phyloP scores from a whole-genome alignment of 2,329 filamentous ascomycete genomes.

The Lachnellula cervina region DNA sequence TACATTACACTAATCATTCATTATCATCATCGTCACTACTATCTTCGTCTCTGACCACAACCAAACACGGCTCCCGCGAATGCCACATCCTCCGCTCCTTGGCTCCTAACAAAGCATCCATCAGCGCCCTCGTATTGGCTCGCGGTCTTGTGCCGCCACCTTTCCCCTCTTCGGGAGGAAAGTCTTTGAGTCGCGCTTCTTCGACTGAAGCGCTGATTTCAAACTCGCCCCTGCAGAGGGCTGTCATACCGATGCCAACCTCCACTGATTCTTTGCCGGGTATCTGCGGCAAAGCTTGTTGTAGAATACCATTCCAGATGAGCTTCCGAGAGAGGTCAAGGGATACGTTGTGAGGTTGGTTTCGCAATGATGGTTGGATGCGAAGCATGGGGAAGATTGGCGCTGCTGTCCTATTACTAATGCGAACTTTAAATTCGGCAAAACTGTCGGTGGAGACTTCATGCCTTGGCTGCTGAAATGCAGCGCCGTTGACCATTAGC shows the following conservation, averaged over 20 bases:
- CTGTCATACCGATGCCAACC: conserved; percentile 64
- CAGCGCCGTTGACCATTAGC: conserved; percentile 44
- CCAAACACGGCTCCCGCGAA: conserved; percentile 50
- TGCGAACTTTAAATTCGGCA: conserved; percentile 60
- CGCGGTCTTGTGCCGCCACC: conserved; percentile 34
- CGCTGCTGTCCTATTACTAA: conserved; percentile 68
- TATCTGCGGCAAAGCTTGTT: conserved; percentile 65
- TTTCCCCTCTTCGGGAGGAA: conserved; percentile 24
- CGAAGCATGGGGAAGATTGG: conserved; percentile 69
- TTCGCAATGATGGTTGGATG: conserved; percentile 69
- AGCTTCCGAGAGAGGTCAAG: conserved; percentile 79
- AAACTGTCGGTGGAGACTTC: conserved; percentile 54
- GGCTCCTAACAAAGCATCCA: conserved; percentile 54
- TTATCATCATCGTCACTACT: conserved; percentile 20
- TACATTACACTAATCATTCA: conserved; percentile 7
- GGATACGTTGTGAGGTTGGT: conserved; percentile 59
- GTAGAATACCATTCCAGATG: conserved; percentile 78
- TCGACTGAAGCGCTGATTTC: conserved; percentile 78
- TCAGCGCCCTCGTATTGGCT: conserved; percentile 51
- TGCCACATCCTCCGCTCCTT: conserved; percentile 63
- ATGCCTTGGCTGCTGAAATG: conserved; percentile 17
- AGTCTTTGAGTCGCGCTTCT: conserved; percentile 57
- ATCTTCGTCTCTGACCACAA: conserved; percentile 47
- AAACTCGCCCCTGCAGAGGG: conserved; percentile 75
- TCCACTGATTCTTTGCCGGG: conserved; percentile 53